phyloP scores from a whole-genome alignment of 75 land plant species.

The Isoetes taiwanensis region DNA sequence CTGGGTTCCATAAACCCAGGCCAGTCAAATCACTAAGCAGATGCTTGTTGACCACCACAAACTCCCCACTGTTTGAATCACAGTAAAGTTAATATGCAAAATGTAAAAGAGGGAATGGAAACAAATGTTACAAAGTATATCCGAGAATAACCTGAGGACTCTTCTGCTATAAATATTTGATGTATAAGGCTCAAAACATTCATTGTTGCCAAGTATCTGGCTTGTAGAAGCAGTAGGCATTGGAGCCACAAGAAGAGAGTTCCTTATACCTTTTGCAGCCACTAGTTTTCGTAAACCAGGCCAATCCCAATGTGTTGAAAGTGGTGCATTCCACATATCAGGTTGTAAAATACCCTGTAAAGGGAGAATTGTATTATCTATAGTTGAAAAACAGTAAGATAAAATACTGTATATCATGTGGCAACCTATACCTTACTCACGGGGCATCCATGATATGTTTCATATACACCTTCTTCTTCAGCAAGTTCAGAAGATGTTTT shows the following conservation, averaged over 20 bases:
- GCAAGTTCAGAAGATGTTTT: constrained; percentile 72
- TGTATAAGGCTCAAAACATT: constrained; percentile 97
- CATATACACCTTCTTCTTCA: constrained; percentile 68
- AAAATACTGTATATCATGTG: neutral
- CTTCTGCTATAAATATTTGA: constrained; percentile 92
- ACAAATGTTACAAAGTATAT: neutral
- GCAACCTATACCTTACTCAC: constrained; percentile 58
- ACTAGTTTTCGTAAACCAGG: constrained; percentile 38
- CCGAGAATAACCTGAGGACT: constrained; percentile 49
- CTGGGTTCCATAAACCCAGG: constrained; percentile 81
- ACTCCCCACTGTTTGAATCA: constrained; percentile 65
- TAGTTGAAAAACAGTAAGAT: neutral
- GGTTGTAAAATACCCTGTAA: constrained; percentile 81
- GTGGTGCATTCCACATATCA: constrained; percentile 86
- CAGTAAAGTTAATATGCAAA: neutral
- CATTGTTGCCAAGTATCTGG: constrained; percentile 95
- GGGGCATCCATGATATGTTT: constrained; percentile 84
- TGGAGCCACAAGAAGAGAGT: constrained; percentile 87
- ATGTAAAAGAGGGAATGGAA: neutral
- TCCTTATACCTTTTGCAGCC: constrained; percentile 55
- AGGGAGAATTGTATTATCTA: neutral
- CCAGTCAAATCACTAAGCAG: constrained; percentile 92
- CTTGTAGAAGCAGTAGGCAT: constrained; percentile 99
- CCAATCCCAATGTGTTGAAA: constrained; percentile 91
- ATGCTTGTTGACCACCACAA: constrained; percentile 98